Evolutionary conservation across 1,139 yeast genomes (phyloP), one percentile per base, ranked within the genome.

Genomic region (Lodderomyces metapsilosis): DNA sequence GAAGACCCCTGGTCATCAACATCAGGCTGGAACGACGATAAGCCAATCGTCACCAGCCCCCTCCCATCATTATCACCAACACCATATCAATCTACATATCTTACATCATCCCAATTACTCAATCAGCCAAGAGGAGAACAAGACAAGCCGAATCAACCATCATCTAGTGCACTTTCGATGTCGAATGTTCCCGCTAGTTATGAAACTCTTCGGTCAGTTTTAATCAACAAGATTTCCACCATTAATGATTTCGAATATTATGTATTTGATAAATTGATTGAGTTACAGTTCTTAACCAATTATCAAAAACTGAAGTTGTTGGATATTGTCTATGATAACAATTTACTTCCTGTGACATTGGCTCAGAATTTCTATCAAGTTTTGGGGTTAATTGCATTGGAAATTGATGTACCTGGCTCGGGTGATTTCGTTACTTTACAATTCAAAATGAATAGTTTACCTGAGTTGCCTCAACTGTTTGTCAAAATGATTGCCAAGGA

Each of bases 371-470:
- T 71, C 40, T 58, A 54, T 39, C 68, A 66, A 45, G 56, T 65
- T 25, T 50, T 70, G 33, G 78, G 76, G 5, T 58, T 72, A 39
- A 52, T 71, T 22, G 66, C 72, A 1, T 60, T 72, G 46, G 78
- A 72, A 49, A 53, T 71, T 18, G 71, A 66, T 24, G 53, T 56
- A 5, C 60, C 71, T 2, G 77, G 76, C 0, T 46, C 68, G 0
- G 77, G 75, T 0, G 76, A 71, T 51, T 71, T 51, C 46, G 75
- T 71, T 6, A 66, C 76, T 7, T 54, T 72, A 24, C 74, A 67
- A 49, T 69, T 71, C 52, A 56, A 61, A 43, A 52, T 59, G 43
- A 53, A 52, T 24, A 60, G 57, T 36, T 63, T 72, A 37, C 77
- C 77, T 0, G 61, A 59, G 18, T 54, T 72, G 39, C 64, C 74